Conservation (phyloP, 2,329 filamentous ascomycete species). For the Colletotrichum aenigma region DNA sequence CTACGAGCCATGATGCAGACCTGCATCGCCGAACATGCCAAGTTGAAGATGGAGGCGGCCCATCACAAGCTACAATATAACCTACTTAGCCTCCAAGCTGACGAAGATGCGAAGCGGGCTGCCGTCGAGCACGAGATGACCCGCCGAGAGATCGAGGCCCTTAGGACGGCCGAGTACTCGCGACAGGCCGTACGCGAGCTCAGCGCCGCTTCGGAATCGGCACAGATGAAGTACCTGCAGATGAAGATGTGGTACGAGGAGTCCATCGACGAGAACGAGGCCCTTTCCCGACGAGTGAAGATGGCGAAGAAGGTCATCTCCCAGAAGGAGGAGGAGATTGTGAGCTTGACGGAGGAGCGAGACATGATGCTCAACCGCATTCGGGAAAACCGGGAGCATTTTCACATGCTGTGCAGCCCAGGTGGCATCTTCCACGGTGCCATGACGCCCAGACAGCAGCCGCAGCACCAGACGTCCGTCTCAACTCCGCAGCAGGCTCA, state of each 20-base stretch:
- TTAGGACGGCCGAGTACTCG: constrained; percentile 75
- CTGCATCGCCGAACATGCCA: constrained; percentile 60
- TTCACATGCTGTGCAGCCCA: constrained; percentile 78
- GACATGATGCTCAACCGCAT: constrained; percentile 81
- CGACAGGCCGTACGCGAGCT: constrained; percentile 63
- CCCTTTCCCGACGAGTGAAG: constrained; percentile 67
- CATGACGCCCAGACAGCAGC: constrained; percentile 60
- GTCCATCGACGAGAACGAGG: constrained; percentile 68
- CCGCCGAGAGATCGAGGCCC: constrained; percentile 83
- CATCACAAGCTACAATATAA: constrained; percentile 92
- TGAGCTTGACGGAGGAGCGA: constrained; percentile 75
- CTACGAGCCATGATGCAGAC: constrained; percentile 61
- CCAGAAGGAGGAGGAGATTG: constrained; percentile 76
- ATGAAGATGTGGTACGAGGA: constrained; percentile 70
- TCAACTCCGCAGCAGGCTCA: constrained; percentile 49
- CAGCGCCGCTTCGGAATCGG: constrained; percentile 55
- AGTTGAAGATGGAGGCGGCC: constrained; percentile 79
- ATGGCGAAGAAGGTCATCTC: constrained; percentile 80
- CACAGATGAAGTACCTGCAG: constrained; percentile 61
- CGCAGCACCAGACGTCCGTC: constrained; percentile 21
- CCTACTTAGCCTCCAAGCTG: constrained; percentile 81
- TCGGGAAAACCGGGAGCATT: constrained; percentile 86
- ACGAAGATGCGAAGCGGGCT: constrained; percentile 84
- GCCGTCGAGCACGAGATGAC: constrained; percentile 92
- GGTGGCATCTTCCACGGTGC: constrained; percentile 70